Evolutionary conservation across 2,329 filamentous ascomycete genomes (phyloP), one percentile per base, ranked within the genome.

Genomic region (Neonectria neomacrospora): DNA sequence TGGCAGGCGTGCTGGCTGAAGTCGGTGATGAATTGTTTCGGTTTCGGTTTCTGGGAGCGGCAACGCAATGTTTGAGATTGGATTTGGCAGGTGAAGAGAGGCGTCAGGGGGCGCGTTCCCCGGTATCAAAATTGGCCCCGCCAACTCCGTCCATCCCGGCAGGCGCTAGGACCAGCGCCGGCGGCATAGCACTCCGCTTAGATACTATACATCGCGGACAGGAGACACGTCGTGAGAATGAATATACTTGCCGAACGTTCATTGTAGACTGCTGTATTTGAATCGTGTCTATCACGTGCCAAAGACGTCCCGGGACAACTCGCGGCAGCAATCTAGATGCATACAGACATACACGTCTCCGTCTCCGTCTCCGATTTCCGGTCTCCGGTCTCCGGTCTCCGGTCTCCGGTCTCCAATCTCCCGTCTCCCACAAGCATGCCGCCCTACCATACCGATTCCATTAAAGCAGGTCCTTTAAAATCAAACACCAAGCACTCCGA

Each of bases 101-200:
- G 45, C 54, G 52, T 65, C 58, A 65, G 63, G 63, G 37, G 63
- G 63, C 63, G 54, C 63, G 42, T 58, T 51, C 42, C 45, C 53
- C 58, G 58, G 61, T 10, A 52, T 61, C 58, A 59, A 68, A 69
- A 65, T 72, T 64, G 65, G 69, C 63, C 71, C 69, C 71, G 64
- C 65, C 45, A 61, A 39, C 66, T 72, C 69, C 69, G 67, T 72
- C 42, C 59, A 63, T 67, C 59, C 66, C 58, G 65, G 65, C 66
- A 57, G 47, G 63, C 7, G 50, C 50, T 58, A 60, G 58, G 54
- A 22, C 53, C 42, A 54, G 30, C 48, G 44, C 67, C 60, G 56
- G 52, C 58, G 60, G 67, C 53, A 54, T 61, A 59, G 12, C 48
- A 51, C 54, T 48, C 54, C 54, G 45, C 52, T 44, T n/a, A 22